phyloP scores from a whole-genome alignment of 2,329 filamentous ascomycete species.

The Hypoxylon sp. region DNA sequence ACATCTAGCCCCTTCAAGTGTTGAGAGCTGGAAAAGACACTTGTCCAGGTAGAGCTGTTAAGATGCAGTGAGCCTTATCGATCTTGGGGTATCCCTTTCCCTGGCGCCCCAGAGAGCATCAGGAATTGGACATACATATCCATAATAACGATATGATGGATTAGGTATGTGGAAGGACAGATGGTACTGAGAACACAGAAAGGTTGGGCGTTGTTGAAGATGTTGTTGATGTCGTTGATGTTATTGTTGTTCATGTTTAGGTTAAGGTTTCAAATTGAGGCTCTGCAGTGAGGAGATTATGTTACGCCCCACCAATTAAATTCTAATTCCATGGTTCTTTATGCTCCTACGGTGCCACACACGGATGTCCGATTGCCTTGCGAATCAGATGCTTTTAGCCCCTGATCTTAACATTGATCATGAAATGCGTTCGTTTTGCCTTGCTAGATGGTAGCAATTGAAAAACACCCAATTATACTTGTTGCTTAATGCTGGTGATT shows the following conservation, averaged over 20 bases:
- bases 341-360: neutral
- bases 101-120: neutral
- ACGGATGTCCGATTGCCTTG: neutral
- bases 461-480: too few species aligned
- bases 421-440: neutral
- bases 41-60: neutral
- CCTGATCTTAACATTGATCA: too few species aligned
- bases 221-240: neutral
- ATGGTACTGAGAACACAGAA: too few species aligned
- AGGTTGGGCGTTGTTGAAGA: too few species aligned
- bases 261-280: neutral
- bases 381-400: too few species aligned
- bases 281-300: neutral
- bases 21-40: neutral
- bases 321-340: conserved; percentile 81
- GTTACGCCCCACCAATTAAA: conserved; percentile 57
- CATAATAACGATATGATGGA: neutral
- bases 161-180: neutral
- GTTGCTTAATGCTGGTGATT: too few species aligned
- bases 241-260: neutral
- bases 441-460: neutral
- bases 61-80: neutral
- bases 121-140: neutral
- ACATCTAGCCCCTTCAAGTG: neutral
- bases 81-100: neutral